Evolutionary conservation across 306 rosid species (phyloP).

Genomic region (Amphicarpaea edgeworthii): DNA sequence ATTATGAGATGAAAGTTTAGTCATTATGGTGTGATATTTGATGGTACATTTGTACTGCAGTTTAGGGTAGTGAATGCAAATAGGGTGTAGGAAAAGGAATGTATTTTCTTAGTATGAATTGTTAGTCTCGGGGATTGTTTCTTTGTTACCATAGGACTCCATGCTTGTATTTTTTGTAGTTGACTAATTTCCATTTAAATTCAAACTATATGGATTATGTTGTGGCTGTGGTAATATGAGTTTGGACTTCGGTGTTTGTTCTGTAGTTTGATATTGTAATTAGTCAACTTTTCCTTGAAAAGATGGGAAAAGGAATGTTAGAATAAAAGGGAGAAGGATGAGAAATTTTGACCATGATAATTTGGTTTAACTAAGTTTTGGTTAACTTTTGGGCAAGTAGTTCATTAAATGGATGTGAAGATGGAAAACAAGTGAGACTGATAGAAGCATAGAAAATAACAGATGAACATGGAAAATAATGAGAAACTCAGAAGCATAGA

Average conservation of each 20-base stretch:
- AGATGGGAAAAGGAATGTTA: too few species aligned
- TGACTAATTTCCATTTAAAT: background rate
- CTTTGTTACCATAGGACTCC: background rate
- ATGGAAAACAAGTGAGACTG: background rate
- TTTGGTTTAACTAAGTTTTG: conserved; percentile 27
- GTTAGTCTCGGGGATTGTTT: background rate
- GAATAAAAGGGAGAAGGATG: too few species aligned
- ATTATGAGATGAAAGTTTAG: background rate
- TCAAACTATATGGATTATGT: conserved; percentile 1
- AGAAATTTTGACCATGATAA: too few species aligned
- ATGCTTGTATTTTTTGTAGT: conserved; percentile 10
- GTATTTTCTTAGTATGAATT: background rate
- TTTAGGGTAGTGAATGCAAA: background rate
- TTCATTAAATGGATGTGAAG: conserved; percentile 12
- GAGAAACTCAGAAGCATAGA: background rate
- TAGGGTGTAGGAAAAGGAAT: background rate
- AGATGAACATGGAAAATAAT: background rate
- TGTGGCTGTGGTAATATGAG: conserved; percentile 19
- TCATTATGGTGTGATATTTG: background rate
- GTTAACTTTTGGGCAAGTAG: conserved; percentile 14
- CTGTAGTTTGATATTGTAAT: conserved; percentile 15
- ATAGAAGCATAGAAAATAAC: background rate
- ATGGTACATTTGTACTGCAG: conserved; percentile 16
- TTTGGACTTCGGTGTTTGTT: conserved; percentile 14
- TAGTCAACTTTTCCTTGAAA: background rate